Evolutionary conservation across 164 flowering plant genomes (phyloP).

Genomic region (Magnolia sinica): DNA sequence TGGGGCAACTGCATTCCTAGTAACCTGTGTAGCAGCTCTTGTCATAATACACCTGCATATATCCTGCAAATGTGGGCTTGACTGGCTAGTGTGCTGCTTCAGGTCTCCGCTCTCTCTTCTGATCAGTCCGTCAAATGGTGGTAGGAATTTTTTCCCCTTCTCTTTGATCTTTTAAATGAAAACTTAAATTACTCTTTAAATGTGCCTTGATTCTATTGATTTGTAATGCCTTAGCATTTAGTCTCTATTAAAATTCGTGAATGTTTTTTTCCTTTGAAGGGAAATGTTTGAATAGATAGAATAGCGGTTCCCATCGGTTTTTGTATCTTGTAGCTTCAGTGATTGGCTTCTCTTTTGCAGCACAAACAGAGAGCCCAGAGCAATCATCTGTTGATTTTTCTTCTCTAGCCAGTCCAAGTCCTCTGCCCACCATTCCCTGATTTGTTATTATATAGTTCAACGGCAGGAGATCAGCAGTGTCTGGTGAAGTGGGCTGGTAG

Average conservation of each 20-base stretch:
- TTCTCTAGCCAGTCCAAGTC: conserved; percentile 20
- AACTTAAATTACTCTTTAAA: too few relatives aligned
- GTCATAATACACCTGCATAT: conserved; percentile 30
- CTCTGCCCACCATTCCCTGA: conserved; percentile 20
- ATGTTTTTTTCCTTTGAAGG: too few relatives aligned
- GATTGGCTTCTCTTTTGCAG: conserved; percentile 22
- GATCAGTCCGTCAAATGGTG: conserved; percentile 30
- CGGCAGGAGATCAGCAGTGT: too few relatives aligned
- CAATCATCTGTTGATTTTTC: conserved; percentile 21
- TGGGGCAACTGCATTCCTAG: conserved; percentile 44
- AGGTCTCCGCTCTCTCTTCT: conserved; percentile 37
- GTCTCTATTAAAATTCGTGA: neutral
- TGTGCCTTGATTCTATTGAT: too few relatives aligned
- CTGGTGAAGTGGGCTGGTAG: too few relatives aligned
- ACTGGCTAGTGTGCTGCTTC: conserved; percentile 17
- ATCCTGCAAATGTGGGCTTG: conserved; percentile 18
- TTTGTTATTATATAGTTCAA: too few relatives aligned
- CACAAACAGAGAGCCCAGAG: conserved; percentile 36
- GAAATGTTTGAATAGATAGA: too few relatives aligned
- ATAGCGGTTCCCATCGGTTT: too few relatives aligned
- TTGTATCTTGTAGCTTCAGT: neutral
- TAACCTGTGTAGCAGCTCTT: conserved; percentile 40
- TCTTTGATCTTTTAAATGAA: neutral
- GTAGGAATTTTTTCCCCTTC: conserved; percentile 22
- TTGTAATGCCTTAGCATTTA: too few relatives aligned